Evolutionary conservation across 257 asterid species (phyloP).

Genomic region (Nicotiana otophora): DNA sequence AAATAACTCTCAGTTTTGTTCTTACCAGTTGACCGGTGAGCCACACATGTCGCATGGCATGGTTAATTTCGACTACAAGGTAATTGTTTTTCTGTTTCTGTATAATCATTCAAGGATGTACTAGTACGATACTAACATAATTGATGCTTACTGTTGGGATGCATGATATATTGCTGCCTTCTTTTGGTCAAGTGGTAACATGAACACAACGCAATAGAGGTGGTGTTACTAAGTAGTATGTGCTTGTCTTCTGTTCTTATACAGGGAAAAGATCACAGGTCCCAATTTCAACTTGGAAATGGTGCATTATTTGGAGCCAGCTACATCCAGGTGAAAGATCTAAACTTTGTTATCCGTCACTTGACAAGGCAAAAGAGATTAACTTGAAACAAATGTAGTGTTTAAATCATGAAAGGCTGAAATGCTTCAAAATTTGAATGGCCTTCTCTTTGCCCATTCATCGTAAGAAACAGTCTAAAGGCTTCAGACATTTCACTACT

Average conservation of each 20-base stretch:
- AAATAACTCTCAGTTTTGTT: constrained; percentile 2
- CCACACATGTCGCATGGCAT: constrained; percentile 93
- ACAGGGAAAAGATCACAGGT: constrained; percentile 84
- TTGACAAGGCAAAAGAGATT: background rate
- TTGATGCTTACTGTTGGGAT: background rate
- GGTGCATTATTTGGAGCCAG: constrained; percentile 88
- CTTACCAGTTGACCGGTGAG: constrained; percentile 70
- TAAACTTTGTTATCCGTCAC: background rate
- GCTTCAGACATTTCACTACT: background rate
- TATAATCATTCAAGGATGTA: background rate
- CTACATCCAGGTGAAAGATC: constrained; percentile 76
- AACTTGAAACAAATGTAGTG: background rate
- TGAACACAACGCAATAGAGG: background rate
- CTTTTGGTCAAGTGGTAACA: background rate
- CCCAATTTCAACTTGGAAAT: constrained; percentile 79
- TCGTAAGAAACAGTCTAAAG: background rate
- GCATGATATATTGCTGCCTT: background rate
- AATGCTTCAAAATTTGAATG: background rate
- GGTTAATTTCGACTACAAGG: constrained; percentile 94
- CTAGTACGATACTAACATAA: background rate
- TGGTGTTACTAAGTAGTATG: background rate
- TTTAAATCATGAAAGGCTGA: background rate
- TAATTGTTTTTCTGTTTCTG: constrained; percentile 9
- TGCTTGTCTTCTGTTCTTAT: constrained; percentile 16
- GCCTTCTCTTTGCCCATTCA: background rate